Evolutionary conservation across 23 red algal genomes (phyloP).

Genomic region (Gracilaria gracilis): DNA sequence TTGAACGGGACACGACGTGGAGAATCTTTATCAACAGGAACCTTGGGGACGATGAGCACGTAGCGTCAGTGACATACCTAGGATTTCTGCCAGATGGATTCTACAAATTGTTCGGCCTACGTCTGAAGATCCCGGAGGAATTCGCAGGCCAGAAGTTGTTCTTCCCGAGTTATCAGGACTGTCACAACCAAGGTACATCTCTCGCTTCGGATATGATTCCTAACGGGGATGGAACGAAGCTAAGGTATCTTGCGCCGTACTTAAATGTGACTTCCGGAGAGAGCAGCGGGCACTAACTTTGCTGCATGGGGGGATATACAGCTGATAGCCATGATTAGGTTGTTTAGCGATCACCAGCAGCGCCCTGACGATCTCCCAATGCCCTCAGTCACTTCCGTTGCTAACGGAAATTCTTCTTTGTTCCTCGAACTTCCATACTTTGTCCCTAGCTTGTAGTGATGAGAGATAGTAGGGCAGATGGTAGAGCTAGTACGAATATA

Average conservation of each 20-base stretch:
- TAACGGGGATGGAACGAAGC: not conserved
- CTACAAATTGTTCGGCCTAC: conserved; percentile 65
- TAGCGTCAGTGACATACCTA: conserved; percentile 49
- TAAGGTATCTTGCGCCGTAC: conserved; percentile 38
- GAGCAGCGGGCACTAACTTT: not conserved
- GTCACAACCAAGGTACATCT: conserved; percentile 66
- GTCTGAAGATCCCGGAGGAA: conserved; percentile 6
- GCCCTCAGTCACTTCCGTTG: too few species aligned
- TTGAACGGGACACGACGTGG: conserved; percentile 64
- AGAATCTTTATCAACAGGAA: conserved; percentile 42
- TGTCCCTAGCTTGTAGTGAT: too few species aligned
- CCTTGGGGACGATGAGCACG: conserved; percentile 25
- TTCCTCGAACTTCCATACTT: too few species aligned
- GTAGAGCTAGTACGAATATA: too few species aligned
- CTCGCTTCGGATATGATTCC: conserved; percentile 52
- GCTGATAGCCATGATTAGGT: too few species aligned
- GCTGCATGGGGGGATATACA: too few species aligned
- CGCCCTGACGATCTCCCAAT: too few species aligned
- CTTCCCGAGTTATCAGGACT: conserved; percentile 81
- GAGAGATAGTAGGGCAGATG: too few species aligned
- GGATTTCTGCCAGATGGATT: conserved; percentile 76
- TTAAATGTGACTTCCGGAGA: not conserved
- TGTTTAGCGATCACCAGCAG: too few species aligned
- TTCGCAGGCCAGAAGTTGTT: conserved; percentile 25
- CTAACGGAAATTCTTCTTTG: too few species aligned